These are phyloP conservation scores for Rubia yunnanensis DNA, from an alignment of 257 asterid genomes.

Conservation along the genomic window DNA sequence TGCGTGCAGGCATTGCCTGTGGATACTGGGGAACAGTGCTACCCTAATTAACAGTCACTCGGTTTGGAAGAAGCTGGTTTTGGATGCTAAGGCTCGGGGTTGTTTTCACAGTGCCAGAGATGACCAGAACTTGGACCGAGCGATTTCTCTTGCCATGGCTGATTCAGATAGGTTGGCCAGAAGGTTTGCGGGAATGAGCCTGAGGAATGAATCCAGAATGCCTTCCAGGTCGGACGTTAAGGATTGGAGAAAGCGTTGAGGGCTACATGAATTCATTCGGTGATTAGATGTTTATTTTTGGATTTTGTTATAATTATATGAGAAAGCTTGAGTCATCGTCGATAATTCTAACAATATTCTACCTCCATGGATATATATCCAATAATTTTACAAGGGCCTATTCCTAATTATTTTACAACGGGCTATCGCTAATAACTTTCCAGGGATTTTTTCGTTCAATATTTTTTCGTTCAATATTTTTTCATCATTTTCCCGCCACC, in stretches of 20 bases:
- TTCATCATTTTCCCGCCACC: no score
- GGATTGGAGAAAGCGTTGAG: neutral
- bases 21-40: neutral
- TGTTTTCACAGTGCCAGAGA: neutral
- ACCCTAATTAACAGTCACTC: neutral
- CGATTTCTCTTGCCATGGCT: neutral
- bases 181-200: neutral
- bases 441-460: no score
- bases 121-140: neutral
- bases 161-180: neutral
- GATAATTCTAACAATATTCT: no score
- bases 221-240: neutral
- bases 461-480: no score
- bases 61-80: neutral
- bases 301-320: no score
- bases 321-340: no score
- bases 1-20: neutral
- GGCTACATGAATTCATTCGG: no score
- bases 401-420: no score
- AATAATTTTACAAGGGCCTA: no score
- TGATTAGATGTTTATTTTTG: no score
- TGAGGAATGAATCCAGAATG: neutral
- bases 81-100: conserved; percentile 1
- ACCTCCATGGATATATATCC: no score
- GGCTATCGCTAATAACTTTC: no score